Evolutionary conservation across 495 filamentous ascomycete genomes (phyloP).

Genomic region (Lasiosphaeris hirsuta): DNA sequence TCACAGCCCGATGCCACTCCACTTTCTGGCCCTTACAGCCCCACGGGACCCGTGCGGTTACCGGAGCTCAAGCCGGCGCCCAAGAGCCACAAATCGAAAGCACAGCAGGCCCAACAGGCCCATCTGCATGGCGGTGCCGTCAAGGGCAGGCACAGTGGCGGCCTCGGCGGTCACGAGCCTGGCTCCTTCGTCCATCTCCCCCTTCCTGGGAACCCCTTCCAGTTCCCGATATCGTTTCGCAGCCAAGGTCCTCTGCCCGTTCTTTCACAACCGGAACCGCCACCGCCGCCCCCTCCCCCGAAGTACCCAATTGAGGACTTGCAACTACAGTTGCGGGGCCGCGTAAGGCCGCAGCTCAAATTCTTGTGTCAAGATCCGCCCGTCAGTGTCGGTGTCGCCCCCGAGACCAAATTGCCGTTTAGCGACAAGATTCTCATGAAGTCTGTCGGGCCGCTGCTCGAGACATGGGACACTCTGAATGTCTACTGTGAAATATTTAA

Average conservation of each 20-base stretch:
- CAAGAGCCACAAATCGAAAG: slow-evolving; percentile 71
- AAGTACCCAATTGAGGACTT: slow-evolving; percentile 97
- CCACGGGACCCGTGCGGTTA: slow-evolving; percentile 48
- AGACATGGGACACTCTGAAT: slow-evolving; percentile 94
- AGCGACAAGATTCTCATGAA: slow-evolving; percentile 67
- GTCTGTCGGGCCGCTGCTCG: slow-evolving; percentile 74
- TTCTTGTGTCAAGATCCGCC: slow-evolving; percentile 65
- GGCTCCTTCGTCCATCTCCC: slow-evolving; percentile 35
- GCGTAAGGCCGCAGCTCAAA: slow-evolving; percentile 67
- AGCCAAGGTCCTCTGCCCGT: slow-evolving; percentile 33
- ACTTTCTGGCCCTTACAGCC: slow-evolving; percentile 32
- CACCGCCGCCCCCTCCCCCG: slow-evolving; percentile 71
- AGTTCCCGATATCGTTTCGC: slow-evolving; percentile 39
- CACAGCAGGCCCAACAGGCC: slow-evolving; percentile 29
- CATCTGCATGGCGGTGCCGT: slow-evolving; percentile 20
- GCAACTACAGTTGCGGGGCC: slow-evolving; percentile 63
- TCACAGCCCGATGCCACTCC: slow-evolving; percentile 43
- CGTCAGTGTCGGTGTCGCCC: slow-evolving; percentile 24
- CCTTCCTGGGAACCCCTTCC: slow-evolving; percentile 40
- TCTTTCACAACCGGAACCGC: slow-evolving; percentile 42
- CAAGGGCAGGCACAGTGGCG: slow-evolving; percentile 40
- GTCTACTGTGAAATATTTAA: slow-evolving; percentile 92
- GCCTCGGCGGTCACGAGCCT: slow-evolving; percentile 31
- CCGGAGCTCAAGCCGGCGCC: slow-evolving; percentile 78
- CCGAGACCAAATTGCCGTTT: slow-evolving; percentile 25